Evolutionary conservation across 352 stramenopile genomes (phyloP), one percentile per base, ranked within the genome.

Genomic region (Elongisporangium anandrum): DNA sequence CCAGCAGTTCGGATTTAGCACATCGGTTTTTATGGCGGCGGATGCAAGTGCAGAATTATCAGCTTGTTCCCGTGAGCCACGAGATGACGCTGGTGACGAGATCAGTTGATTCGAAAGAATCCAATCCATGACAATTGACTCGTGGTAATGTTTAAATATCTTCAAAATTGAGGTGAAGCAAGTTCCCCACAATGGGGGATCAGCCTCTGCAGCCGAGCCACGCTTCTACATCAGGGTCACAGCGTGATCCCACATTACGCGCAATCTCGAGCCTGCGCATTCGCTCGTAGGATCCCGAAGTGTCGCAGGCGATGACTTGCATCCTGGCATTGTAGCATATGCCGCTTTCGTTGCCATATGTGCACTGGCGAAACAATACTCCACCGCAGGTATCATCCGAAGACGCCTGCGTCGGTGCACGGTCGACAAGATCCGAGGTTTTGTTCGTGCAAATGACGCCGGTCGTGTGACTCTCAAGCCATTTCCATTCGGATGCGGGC

Each of bases 281-380:
- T 13, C 57, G 56, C 45, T 79, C 66, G 34, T 73, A 75, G 23
- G 65, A 56, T 4, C 61, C 62, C 9, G 64, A 65, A 12, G 75
- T 64, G 52, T 77, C 61, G 52, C 73, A 83, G 59, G 74, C 52
- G 10, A 84, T 41, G 15, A 81, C 67, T 38, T 79, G 69, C 72
- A 84, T 79, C 1, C 72, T 61, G 3, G 60, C 63, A 48, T 79
- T 81, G 59, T 75, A 77, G 61, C 72, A 81, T 21, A 84, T 79
- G 0, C 72, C 74, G 0, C 58, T 53, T 2, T n/a, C 51, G 0
- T 54, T 64, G 13, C 64, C 59, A 19, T 70, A 17, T 9, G 63
- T 50, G 51, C 73, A 78, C 34, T 73, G 53, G 8, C 62, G 66
- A 56, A 70, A 79, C 51, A 75, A 49, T 17, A 67, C 47, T 0